These are phyloP conservation scores for Xylaria grammica DNA, from an alignment of 495 filamentous ascomycete species.

Conservation along the genomic window DNA sequence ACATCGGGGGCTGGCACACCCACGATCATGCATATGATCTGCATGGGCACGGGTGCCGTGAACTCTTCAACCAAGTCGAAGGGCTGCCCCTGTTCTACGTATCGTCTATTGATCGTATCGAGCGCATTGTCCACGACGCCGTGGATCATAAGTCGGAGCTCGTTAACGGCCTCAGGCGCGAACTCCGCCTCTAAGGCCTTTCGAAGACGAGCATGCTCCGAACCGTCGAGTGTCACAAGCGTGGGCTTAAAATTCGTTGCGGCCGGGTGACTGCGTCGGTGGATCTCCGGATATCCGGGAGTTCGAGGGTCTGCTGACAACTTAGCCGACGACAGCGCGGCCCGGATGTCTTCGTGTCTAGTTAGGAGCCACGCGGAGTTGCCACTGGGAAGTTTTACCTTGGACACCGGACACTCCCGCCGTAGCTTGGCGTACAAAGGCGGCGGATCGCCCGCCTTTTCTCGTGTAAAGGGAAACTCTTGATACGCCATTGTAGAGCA, in stretches of 20 bases:
- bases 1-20: neutral
- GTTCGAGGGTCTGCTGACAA: conserved; percentile 40
- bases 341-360: conserved; percentile 51
- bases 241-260: neutral
- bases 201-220: neutral
- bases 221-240: neutral
- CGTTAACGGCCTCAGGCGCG: neutral
- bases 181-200: neutral
- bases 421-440: conserved; percentile 48
- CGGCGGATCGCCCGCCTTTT: conserved; percentile 46
- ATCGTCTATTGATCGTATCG: conserved; percentile 30
- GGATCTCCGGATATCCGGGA: conserved; percentile 53
- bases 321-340: conserved; percentile 46
- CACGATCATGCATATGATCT: conserved; percentile 20
- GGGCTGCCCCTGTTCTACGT: conserved; percentile 19
- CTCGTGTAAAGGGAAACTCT: conserved; percentile 51
- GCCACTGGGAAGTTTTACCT: conserved; percentile 52
- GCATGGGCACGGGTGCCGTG: conserved; percentile 35
- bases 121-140: conserved; percentile 37
- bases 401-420: conserved; percentile 44
- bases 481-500: conserved; percentile 29
- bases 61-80: conserved; percentile 40
- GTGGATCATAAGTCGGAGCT: conserved; percentile 38
- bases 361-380: conserved; percentile 50
- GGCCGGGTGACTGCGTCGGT: neutral